phyloP scores from a whole-genome alignment of 768 basidiomycete species.

The Cyathus striatus region DNA sequence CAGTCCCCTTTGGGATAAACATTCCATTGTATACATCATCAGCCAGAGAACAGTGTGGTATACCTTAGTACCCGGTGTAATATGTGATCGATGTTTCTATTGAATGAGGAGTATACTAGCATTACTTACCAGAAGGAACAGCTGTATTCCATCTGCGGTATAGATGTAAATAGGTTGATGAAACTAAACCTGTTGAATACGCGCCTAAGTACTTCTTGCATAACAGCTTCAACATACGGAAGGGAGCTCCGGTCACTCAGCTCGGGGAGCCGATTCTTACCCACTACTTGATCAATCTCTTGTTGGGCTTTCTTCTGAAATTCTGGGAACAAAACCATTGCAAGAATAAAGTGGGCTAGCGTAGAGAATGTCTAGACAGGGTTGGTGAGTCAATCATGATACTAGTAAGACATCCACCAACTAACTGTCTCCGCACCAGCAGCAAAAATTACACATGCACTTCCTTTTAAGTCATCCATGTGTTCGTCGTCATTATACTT shows the following conservation, averaged over 20 bases:
- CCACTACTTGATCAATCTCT: background rate
- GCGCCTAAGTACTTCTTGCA: background rate
- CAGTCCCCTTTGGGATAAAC: too few relatives aligned
- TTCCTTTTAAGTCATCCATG: slow-evolving; percentile 7
- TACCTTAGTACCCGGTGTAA: too few relatives aligned
- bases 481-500: slow-evolving; percentile 1
- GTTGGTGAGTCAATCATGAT: background rate
- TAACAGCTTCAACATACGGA: background rate
- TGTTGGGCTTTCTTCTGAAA: background rate
- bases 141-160: background rate
- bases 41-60: too few relatives aligned
- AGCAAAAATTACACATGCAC: slow-evolving; percentile 6
- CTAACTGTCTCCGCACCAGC: slow-evolving; percentile 12
- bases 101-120: too few relatives aligned
- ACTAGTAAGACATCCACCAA: background rate
- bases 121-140: too few relatives aligned
- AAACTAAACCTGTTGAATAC: too few relatives aligned
- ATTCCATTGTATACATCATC: too few relatives aligned
- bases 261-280: background rate
- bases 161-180: background rate
- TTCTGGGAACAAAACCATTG: slow-evolving; percentile 2
- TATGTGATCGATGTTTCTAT: too few relatives aligned
- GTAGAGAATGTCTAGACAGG: background rate
- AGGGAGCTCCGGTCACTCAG: background rate
- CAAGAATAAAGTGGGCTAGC: background rate